phyloP scores from a whole-genome alignment of 1,284 basidiomycete genomes.

The Cryptococcus sp. region DNA sequence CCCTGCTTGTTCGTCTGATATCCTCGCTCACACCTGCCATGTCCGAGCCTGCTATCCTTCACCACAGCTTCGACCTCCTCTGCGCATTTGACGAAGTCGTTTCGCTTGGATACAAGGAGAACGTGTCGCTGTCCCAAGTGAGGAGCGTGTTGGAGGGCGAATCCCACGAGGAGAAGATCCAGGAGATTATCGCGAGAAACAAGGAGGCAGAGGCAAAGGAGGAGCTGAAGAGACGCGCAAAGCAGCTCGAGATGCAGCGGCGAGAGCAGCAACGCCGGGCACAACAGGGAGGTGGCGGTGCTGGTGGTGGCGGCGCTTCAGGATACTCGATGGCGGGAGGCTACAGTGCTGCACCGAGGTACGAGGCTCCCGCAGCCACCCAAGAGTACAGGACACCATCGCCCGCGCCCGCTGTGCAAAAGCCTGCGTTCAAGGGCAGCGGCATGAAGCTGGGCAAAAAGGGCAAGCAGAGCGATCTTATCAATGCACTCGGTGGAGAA shows the following conservation, averaged over 20 bases:
- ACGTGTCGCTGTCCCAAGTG: constrained; percentile 88
- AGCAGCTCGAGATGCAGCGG: constrained; percentile 97
- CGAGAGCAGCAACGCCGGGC: constrained; percentile 83
- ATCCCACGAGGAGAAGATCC: constrained; percentile 99
- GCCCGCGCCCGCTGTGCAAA: constrained; percentile 59
- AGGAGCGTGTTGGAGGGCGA: constrained; percentile 95
- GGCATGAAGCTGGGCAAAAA: constrained; percentile 98
- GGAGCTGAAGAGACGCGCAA: constrained; percentile 95
- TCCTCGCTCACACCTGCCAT: constrained; percentile 80
- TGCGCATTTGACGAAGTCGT: constrained; percentile 98
- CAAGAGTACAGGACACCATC: constrained; percentile 43
- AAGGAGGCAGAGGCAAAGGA: constrained; percentile 99
- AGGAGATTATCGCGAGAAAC: constrained; percentile 98
- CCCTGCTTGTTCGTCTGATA: constrained; percentile 90
- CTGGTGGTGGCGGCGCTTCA: constrained; percentile 53
- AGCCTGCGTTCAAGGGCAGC: constrained; percentile 88
- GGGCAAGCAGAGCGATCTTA: constrained; percentile 81
- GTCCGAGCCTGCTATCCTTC: constrained; percentile 84
- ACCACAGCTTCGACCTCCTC: constrained; percentile 91
- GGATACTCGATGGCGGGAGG: constrained; percentile 42
- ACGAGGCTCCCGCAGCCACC: constrained; percentile 57
- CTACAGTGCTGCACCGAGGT: constrained; percentile 70
- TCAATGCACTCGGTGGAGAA: constrained; percentile 84
- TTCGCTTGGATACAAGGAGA: constrained; percentile 90
- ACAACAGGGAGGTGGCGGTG: constrained; percentile 54